phyloP scores from a whole-genome alignment of 2,329 filamentous ascomycete genomes.

The Scedosporium minutisporum region DNA sequence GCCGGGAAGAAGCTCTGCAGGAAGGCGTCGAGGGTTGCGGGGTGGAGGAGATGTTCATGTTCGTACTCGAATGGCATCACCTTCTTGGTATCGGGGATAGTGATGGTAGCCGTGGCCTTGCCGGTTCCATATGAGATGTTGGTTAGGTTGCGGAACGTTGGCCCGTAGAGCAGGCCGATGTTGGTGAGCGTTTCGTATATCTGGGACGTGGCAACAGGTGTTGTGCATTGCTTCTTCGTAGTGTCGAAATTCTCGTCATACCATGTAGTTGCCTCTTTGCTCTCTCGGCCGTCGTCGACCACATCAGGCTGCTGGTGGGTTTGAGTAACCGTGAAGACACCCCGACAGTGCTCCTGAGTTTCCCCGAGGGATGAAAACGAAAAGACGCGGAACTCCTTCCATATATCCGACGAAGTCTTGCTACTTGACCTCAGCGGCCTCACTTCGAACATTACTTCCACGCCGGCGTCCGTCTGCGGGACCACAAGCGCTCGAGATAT shows the following conservation, averaged over 20 bases:
- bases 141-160: not conserved
- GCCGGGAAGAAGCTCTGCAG: not conserved
- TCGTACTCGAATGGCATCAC: not conserved
- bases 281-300: not conserved
- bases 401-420: not conserved
- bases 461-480: not conserved
- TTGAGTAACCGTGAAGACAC: not conserved
- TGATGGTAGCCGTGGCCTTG: not conserved
- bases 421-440: not conserved
- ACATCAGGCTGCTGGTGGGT: not conserved
- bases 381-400: conserved; percentile 1
- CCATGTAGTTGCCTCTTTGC: not conserved
- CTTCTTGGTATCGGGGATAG: not conserved
- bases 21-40: not conserved
- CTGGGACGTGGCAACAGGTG: not conserved
- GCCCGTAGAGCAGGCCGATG: not conserved
- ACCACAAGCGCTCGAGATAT: not conserved
- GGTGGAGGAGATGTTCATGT: not conserved
- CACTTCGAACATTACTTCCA: not conserved
- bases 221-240: not conserved
- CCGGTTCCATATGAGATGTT: not conserved
- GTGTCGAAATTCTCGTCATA: no score
- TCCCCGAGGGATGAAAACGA: not conserved
- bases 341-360: not conserved
- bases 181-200: not conserved